A percentile compares a stretch with the other conserved stretches of the same genome.
These are phyloP conservation scores for Galerina marginata DNA, from an alignment of 768 basidiomycete species.

Conservation along the genomic window DNA sequence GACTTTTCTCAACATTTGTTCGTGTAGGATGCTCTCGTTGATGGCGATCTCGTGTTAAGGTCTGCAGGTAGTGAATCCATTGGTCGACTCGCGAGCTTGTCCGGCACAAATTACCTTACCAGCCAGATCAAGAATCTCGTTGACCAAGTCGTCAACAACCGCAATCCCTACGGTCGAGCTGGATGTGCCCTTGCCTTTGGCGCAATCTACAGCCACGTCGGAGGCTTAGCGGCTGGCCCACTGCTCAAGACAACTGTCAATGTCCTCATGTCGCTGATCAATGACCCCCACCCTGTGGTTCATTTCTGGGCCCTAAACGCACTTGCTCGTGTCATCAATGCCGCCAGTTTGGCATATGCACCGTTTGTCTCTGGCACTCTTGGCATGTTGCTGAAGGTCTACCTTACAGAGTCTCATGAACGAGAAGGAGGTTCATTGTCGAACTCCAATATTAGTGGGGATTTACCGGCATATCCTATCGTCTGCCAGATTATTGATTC, in stretches of 20 bases:
- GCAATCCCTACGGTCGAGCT: conserved; percentile 89
- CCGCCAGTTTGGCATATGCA: conserved; percentile 90
- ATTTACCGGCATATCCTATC: conserved; percentile 90
- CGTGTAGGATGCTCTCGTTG: conserved; percentile 74
- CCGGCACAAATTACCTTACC: conserved; percentile 83
- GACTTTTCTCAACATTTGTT: conserved; percentile 2
- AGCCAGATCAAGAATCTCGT: conserved; percentile 89
- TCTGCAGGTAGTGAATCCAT: conserved; percentile 86
- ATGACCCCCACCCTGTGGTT: conserved; percentile 95
- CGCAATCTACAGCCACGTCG: conserved; percentile 89
- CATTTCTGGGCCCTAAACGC: conserved; percentile 93
- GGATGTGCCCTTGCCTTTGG: conserved; percentile 95
- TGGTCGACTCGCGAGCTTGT: conserved; percentile 83
- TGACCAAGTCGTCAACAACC: conserved; percentile 92
- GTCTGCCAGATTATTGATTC: conserved; percentile 93
- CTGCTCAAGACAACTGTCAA: conserved; percentile 95
- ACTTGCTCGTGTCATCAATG: conserved; percentile 84
- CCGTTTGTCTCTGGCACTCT: conserved; percentile 89
- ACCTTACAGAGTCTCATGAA: conserved; percentile 90
- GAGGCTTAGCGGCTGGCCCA: conserved; percentile 93
- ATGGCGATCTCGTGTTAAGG: conserved; percentile 79
- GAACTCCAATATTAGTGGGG: conserved; percentile 87
- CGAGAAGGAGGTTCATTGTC: conserved; percentile 85
- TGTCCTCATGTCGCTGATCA: conserved; percentile 91
- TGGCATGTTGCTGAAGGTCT: conserved; percentile 89